A percentile compares a stretch with the other conserved stretches of the same genome.
These are phyloP conservation scores for Cercospora sp. DNA, from an alignment of 2,329 filamentous ascomycete genomes.

Conservation along the genomic window DNA sequence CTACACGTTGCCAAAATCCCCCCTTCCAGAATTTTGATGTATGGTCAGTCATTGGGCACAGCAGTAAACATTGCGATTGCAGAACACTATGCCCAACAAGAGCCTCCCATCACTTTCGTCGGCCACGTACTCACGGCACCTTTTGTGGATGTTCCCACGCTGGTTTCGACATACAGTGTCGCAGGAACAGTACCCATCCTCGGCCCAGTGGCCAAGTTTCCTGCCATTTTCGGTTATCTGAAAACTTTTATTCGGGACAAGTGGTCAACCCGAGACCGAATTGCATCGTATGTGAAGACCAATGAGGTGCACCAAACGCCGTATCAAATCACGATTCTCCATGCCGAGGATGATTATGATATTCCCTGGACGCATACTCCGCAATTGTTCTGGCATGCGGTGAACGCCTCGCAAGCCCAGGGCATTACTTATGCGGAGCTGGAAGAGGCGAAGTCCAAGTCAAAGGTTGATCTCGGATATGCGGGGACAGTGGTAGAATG, in stretches of 20 bases:
- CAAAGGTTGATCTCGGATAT: constrained; percentile 47
- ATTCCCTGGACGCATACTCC: constrained; percentile 55
- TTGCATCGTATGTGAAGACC: constrained; percentile 49
- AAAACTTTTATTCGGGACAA: constrained; percentile 52
- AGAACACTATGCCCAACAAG: constrained; percentile 47
- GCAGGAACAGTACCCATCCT: constrained; percentile 58
- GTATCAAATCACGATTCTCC: constrained; percentile 53
- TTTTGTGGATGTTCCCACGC: constrained; percentile 56
- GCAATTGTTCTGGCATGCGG: constrained; percentile 56
- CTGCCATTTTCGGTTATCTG: constrained; percentile 50
- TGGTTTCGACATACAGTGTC: constrained; percentile 60
- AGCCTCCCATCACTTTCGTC: constrained; percentile 52
- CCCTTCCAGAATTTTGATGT: constrained; percentile 58
- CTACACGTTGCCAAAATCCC: constrained; percentile 55
- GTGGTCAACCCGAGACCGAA: constrained; percentile 53
- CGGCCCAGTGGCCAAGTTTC: constrained; percentile 53
- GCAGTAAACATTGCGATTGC: constrained; percentile 52
- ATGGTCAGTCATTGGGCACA: constrained; percentile 61
- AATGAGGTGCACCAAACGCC: constrained; percentile 38
- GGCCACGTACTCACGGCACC: constrained; percentile 59
- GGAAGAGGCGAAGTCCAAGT: constrained; percentile 46
- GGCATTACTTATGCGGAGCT: constrained; percentile 50
- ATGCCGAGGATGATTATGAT: constrained; percentile 56
- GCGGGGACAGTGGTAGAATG: constrained; percentile 56
- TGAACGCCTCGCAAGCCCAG: constrained; percentile 49